Evolutionary conservation across 148 eudicot species (phyloP), one percentile per base, ranked within the genome.

Genomic region (Nepenthes mirabilis): DNA sequence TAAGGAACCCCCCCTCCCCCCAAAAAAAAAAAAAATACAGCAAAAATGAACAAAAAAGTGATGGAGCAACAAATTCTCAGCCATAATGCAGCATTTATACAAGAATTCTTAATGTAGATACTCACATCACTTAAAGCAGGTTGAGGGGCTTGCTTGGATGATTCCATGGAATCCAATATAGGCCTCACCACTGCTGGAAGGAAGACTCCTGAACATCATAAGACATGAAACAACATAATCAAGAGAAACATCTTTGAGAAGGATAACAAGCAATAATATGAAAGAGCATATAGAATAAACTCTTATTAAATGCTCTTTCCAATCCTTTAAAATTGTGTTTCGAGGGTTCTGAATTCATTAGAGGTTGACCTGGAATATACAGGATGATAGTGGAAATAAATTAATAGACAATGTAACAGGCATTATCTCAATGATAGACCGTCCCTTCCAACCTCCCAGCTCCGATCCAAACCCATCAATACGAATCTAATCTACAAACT

Each of bases 121-220:
- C 98, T 91, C 75, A 88, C 98, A 73, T 91, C 83, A 66, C 69
- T 84, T 53, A 88, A 70, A 70, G 77, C 82, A 43, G 98, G 89
- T 36, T 74, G 83, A 52, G 88, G 81, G 23, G 79, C 85, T 80
- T 82, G 81, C 78, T 88, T 80, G 64, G 98, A 75, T 59, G 91
- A 37, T 54, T 85, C 74, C 71, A 78, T 78, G 9, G 94, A 83
- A 70, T 88, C 98, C 73, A 88, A 82, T 34, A 88, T 88, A 52
- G 96, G 98, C 81, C 91, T 88, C 74, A 93, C 98, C n/a, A 93
- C 87, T 37, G 98, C 98, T 36, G 96, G 98, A 74, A 93, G 91
- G 73, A 93, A 93, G 48, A 93, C 89, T 58, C 98, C 98, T 91
- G 77, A 33, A 75, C 33, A 61, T 56, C 52, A 70, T 47, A 60